phyloP scores from a whole-genome alignment of 371 early-diverging fungal genomes.

The Mucor velutinosus region DNA sequence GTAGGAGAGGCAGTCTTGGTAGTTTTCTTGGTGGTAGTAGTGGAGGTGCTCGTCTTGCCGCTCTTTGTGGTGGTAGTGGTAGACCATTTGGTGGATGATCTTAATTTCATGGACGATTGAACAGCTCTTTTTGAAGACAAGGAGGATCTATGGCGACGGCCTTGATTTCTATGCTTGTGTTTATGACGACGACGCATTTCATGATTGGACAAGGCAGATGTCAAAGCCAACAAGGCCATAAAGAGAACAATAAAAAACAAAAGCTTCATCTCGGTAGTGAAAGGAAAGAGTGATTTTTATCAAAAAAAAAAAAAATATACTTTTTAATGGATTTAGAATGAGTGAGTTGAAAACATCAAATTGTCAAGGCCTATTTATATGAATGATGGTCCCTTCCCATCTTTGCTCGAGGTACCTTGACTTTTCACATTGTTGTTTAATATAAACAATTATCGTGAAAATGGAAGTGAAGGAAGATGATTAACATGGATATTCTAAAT shows the following conservation, averaged over 20 bases:
- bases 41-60: background rate
- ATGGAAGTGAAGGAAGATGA: background rate
- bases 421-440: background rate
- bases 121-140: background rate
- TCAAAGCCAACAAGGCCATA: background rate
- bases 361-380: background rate
- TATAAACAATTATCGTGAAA: constrained; percentile 5
- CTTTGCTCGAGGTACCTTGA: constrained; percentile 1
- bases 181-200: background rate
- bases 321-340: background rate
- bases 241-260: background rate
- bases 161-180: background rate
- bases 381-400: background rate
- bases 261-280: background rate
- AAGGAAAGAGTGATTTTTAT: background rate
- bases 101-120: background rate
- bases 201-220: constrained; percentile 2
- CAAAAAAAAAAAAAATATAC: background rate
- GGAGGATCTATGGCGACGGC: background rate
- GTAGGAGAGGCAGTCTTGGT: background rate
- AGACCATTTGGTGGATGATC: background rate
- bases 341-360: background rate
- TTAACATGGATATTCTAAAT: background rate
- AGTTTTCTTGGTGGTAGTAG: background rate
- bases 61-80: background rate